These are phyloP conservation scores for Allium fistulosum DNA, from an alignment of 106 monocot species.

Conservation along the genomic window DNA sequence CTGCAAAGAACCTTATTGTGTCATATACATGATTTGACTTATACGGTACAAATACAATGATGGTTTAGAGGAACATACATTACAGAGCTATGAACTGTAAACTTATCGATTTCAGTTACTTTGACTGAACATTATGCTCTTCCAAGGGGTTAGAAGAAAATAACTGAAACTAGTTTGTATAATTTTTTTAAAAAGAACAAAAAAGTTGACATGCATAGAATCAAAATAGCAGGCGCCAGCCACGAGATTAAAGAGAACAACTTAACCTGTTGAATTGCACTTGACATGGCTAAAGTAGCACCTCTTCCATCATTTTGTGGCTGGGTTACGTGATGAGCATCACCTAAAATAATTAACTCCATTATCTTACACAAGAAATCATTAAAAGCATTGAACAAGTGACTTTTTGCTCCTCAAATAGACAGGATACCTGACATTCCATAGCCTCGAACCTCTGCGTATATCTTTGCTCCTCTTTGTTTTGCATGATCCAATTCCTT, in stretches of 20 bases:
- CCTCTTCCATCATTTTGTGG: slow-evolving; percentile 89
- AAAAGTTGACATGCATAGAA: neutral
- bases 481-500: slow-evolving; percentile 84
- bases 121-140: no score
- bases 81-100: no score
- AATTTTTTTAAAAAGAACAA: neutral
- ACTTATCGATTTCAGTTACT: no score
- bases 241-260: neutral
- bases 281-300: slow-evolving; percentile 85
- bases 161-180: no score
- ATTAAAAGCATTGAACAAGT: no score
- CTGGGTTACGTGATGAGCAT: slow-evolving; percentile 93
- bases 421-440: slow-evolving; percentile 79
- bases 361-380: neutral
- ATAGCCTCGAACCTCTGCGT: slow-evolving; percentile 93
- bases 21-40: no score
- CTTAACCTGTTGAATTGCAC: slow-evolving; percentile 72
- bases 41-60: no score
- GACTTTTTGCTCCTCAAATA: no score
- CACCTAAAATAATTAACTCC: slow-evolving; percentile 37
- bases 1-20: no score
- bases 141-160: no score
- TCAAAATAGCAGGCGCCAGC: neutral
- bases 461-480: slow-evolving; percentile 83
- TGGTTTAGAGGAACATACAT: no score